Evolutionary conservation across 768 basidiomycete species (phyloP), one percentile per base, ranked within the genome.

Genomic region (Lactarius deliciosus): DNA sequence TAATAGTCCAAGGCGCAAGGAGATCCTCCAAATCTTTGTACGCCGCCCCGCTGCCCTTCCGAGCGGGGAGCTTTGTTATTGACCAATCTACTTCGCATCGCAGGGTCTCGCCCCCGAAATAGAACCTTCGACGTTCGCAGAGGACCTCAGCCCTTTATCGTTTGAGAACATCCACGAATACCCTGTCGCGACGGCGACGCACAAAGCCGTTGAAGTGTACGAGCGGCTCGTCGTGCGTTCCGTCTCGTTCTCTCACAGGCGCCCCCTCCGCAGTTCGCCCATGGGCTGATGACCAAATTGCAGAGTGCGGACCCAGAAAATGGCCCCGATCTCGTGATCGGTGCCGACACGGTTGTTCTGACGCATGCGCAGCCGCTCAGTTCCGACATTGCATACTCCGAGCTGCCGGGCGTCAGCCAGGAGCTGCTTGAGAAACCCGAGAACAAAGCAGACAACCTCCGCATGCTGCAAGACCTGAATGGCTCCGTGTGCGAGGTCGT

Each of bases 281-380:
- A 20, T 64, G 28, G 20, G 36, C 28, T 36, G 36, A 57, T 3
- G n/a, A 6, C 34, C 65, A 18, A 1, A 32, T 61, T 72, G 2
- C 66, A 86, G 83, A 73, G 64, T 32, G 77, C 83, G 41, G 76
- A 87, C 61, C 84, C 86, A 1, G 88, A 90, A 6, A 85, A 92
- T 71, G 79, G 87, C 0, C 89, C 91, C 0, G 91, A 92, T 76
- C 81, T 94, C 16, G 91, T 94, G 38, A 92, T 93, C 64, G 85
- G 83, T 40, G 97, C 96, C 69, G 97, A 99, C 75, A 98, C 97
- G 0, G 88, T 99, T 16, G 94, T 98, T n/a, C 79, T 99, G 50
- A 90, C 88, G 5, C 91, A 90, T 71, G 82, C 84, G 0, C 81
- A 85, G 60, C 86, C 89, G 0, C 77, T 84, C 53, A 83, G 85